Percentiles rank a stretch among this genome's conserved stretches.
Conservation (phyloP, 805 yeast species). For the Kodamaea lidongshanica region DNA sequence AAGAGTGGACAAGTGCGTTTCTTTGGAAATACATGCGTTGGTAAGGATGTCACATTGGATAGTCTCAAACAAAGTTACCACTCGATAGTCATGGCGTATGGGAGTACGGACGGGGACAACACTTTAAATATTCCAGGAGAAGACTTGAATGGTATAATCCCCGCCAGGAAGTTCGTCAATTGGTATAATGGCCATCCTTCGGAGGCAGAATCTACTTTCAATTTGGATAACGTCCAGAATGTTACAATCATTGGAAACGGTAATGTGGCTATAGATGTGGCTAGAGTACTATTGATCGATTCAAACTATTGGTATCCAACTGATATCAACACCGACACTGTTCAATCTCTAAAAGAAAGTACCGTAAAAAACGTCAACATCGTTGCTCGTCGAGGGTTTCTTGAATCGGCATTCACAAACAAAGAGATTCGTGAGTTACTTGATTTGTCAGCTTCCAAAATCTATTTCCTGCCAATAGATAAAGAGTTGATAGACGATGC, state of each 20-base stretch:
- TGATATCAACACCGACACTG: conserved; percentile 65
- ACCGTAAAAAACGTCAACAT: conserved; percentile 60
- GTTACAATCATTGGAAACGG: conserved; percentile 94
- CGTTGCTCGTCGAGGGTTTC: conserved; percentile 79
- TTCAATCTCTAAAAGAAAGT: conserved; percentile 45
- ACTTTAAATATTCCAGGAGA: conserved; percentile 57
- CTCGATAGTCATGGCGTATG: conserved; percentile 75
- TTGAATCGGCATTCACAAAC: conserved; percentile 84
- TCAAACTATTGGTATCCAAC: conserved; percentile 58
- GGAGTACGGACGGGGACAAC: conserved; percentile 57
- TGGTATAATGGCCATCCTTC: conserved; percentile 95
- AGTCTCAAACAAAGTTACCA: conserved; percentile 55
- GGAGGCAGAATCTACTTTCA: conserved; percentile 1
- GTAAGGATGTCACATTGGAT: conserved; percentile 50
- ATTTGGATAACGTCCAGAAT: conserved; percentile 47
- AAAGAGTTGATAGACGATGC: conserved; percentile 25
- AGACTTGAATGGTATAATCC: conserved; percentile 57
- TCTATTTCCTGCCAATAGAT: conserved; percentile 37
- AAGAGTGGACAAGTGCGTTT: conserved; percentile 34
- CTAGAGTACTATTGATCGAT: conserved; percentile 63
- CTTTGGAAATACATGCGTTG: conserved; percentile 68
- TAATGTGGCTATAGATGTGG: conserved; percentile 89
- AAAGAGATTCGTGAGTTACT: conserved; percentile 85
- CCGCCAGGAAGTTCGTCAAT: conserved; percentile 83
- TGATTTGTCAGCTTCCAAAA: conserved; percentile 48